Evolutionary conservation across 1,284 basidiomycete species (phyloP).

Genomic region (Abortiporus biennis): DNA sequence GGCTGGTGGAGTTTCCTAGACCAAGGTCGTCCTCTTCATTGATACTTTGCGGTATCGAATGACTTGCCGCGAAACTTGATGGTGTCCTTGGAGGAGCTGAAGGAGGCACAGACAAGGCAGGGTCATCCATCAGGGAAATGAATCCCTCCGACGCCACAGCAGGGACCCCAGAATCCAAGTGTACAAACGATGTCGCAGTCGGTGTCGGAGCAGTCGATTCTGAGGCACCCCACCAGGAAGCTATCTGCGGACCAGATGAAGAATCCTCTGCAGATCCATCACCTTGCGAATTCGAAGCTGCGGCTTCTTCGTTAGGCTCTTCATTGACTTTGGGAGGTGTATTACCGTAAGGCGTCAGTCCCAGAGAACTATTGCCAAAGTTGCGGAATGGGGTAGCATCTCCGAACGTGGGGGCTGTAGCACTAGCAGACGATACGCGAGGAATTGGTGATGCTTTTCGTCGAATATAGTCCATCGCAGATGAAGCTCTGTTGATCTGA

Average conservation of each 20-base stretch:
- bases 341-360: constrained; percentile 9
- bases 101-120: constrained; percentile 38
- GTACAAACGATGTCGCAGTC: constrained; percentile 58
- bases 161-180: constrained; percentile 34
- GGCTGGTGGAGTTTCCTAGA: constrained; percentile 60
- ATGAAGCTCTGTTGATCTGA: constrained; percentile 64
- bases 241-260: constrained; percentile 26
- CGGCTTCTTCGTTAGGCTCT: constrained; percentile 25
- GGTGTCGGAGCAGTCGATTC: constrained; percentile 52
- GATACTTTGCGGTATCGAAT: constrained; percentile 18
- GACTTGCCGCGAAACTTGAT: constrained; percentile 11
- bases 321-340: constrained; percentile 17
- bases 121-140: constrained; percentile 80
- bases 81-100: constrained; percentile 19
- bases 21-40: constrained; percentile 85
- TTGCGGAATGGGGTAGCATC: constrained; percentile 36
- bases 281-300: constrained; percentile 2
- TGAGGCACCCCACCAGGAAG: constrained; percentile 60
- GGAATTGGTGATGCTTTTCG: constrained; percentile 45
- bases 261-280: constrained; percentile 1
- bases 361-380: constrained; percentile 23
- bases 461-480: constrained; percentile 68
- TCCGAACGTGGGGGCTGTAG: constrained; percentile 41
- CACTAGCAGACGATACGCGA: constrained; percentile 47
- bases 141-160: constrained; percentile 61